phyloP scores from a whole-genome alignment of 2,329 filamentous ascomycete species.

The Cordyceps cicadae region DNA sequence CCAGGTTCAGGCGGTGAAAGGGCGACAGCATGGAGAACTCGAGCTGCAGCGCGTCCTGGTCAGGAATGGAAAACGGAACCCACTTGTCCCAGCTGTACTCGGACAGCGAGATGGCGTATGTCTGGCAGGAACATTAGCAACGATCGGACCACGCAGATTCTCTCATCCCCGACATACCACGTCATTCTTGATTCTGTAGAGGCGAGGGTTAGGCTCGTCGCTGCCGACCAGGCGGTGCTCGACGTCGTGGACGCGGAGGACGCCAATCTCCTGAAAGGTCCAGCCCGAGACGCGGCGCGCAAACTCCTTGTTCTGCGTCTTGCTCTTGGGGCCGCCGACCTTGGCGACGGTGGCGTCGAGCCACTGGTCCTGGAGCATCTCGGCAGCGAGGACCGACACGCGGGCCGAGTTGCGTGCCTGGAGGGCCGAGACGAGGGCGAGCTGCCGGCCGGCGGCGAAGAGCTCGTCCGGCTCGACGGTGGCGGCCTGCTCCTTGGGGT shows the following conservation, averaged over 20 bases:
- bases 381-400: conserved; percentile 74
- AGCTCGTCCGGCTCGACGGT: conserved; percentile 62
- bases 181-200: conserved; percentile 95
- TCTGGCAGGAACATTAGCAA: conserved; percentile 36
- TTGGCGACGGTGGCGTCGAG: conserved; percentile 72
- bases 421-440: conserved; percentile 74
- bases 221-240: conserved; percentile 60
- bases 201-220: conserved; percentile 66
- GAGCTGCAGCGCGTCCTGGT: conserved; percentile 72
- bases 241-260: conserved; percentile 74
- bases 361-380: conserved; percentile 84
- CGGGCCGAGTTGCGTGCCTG: conserved; percentile 93
- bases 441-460: conserved; percentile 75
- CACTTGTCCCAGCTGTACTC: conserved; percentile 73
- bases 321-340: conserved; percentile 37
- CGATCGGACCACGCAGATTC: background rate
- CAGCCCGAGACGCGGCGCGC: conserved; percentile 80
- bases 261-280: conserved; percentile 91
- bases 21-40: conserved; percentile 99
- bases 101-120: conserved; percentile 80
- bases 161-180: conserved; percentile 57
- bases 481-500: conserved; percentile 74
- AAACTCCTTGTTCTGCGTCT: conserved; percentile 76
- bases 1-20: conserved; percentile 79
- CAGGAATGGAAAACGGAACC: conserved; percentile 62